Evolutionary conservation across 805 yeast genomes (phyloP), one percentile per base, ranked within the genome.

Genomic region (Wickerhamomyces sydowiorum): DNA sequence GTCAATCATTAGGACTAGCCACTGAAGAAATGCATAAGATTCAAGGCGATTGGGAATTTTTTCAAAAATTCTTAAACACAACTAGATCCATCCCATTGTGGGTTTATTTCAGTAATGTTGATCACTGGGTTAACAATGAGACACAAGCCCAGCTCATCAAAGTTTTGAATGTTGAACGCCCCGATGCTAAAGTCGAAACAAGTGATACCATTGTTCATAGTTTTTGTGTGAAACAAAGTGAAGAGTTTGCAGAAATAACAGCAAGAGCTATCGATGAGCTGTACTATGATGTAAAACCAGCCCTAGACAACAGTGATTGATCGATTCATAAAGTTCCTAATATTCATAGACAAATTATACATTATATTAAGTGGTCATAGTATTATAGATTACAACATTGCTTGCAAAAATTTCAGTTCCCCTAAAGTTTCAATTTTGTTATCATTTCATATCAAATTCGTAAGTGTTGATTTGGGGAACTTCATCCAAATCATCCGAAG

Each of bases 61-160:
- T 84, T 61, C 71, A 70, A 37, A 62, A 72, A 54, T 69, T 72
- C 42, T 70, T 73, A 23, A 47, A 59, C 9, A 50, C 61, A 13
- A 56, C 58, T 35, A 42, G 47, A 12, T 46, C 52, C 7, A 60
- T 49, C 9, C 30, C 56, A 20, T 60, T 75, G n/a, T 80, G 85
- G 85, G 56, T 68, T 4, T 73, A 74, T 42, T 80, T 78, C 49
- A 81, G 83, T 6, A 60, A 58, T n/a, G 53, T 63, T 23, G 91
- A 83, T 54, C 78, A 78, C 53, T 83, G 90, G 90, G 80, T 83
- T 3, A 66, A 67, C 42, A 67, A 72, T 37, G 60, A 53, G 24
- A 74, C 86, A 1, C 67, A 84, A 36, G 66, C 66, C 2, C 57
- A 59, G 24, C 41, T 80, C 3, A 52, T 74, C 29, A 46, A 61